Evolutionary conservation across 164 flowering plant genomes (phyloP).

Genomic region (Taxillus chinensis): DNA sequence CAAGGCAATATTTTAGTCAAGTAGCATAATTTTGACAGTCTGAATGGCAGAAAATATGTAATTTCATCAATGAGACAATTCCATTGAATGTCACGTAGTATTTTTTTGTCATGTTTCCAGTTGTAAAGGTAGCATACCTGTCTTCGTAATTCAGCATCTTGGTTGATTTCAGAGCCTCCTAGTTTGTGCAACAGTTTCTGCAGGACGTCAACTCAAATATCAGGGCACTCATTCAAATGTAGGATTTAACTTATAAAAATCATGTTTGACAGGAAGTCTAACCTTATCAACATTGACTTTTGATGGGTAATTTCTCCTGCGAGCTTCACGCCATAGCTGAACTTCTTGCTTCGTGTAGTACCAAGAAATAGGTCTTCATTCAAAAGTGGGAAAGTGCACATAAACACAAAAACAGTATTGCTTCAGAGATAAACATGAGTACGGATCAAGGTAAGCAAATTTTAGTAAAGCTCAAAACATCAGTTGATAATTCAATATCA

Average conservation of each 20-base stretch:
- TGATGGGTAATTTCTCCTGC: constrained; percentile 68
- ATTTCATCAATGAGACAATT: background rate
- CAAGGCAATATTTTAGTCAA: too few relatives aligned
- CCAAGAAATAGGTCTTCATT: constrained; percentile 27
- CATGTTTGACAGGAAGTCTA: constrained; percentile 4
- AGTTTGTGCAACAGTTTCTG: constrained; percentile 36
- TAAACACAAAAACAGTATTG: background rate
- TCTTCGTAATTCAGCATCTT: constrained; percentile 38
- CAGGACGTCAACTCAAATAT: constrained; percentile 10
- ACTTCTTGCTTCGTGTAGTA: constrained; percentile 72
- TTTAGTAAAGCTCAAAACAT: too few relatives aligned
- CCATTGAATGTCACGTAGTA: background rate
- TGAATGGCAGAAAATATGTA: background rate
- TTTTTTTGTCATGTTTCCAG: background rate
- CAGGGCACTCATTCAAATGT: constrained; percentile 1
- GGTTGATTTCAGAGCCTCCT: constrained; percentile 18
- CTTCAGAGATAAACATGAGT: background rate
- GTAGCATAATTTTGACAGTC: too few relatives aligned
- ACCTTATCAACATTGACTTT: constrained; percentile 50
- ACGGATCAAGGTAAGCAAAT: background rate
- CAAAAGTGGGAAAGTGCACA: background rate
- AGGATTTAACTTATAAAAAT: background rate
- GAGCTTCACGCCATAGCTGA: constrained; percentile 73
- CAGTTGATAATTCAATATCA: too few relatives aligned
- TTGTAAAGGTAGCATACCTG: constrained; percentile 36